Percentiles rank a stretch among this genome's conserved stretches.
phyloP scores from a whole-genome alignment of 768 basidiomycete genomes.

The Leccinum subtestaceum region DNA sequence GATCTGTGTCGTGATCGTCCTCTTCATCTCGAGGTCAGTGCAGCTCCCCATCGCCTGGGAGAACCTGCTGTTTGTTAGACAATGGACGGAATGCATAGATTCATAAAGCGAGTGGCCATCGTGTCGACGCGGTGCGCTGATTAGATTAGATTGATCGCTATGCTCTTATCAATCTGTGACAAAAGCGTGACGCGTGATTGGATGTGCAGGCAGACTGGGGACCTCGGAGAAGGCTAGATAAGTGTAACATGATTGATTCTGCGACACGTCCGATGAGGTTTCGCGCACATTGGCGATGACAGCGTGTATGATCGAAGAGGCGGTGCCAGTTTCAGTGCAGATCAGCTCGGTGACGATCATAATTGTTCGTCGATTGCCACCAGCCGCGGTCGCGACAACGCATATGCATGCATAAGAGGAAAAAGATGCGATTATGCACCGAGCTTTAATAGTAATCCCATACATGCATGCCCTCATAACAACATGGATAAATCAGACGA shows the following conservation, averaged over 20 bases:
- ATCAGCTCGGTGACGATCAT: not conserved
- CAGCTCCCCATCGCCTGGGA: no score
- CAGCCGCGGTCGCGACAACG: not conserved
- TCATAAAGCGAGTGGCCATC: no score
- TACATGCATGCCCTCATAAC: constrained; percentile 15
- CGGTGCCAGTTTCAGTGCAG: not conserved
- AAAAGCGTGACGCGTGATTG: no score
- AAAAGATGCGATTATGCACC: not conserved
- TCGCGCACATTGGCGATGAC: not conserved
- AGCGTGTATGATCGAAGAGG: not conserved
- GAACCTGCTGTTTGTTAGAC: no score
- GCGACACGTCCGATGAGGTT: not conserved
- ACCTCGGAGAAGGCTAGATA: no score
- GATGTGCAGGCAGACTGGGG: no score
- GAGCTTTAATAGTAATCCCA: not conserved
- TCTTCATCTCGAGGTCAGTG: no score
- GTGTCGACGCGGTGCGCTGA: no score
- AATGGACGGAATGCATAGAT: no score
- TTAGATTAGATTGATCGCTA: no score
- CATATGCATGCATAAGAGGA: not conserved
- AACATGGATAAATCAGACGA: constrained; percentile 16
- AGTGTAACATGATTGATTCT: not conserved
- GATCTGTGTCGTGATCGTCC: no score
- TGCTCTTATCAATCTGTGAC: no score
- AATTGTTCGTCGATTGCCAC: not conserved